Conservation (phyloP, 78 protist genomes). For the Carpediemonas membranifera region DNA sequence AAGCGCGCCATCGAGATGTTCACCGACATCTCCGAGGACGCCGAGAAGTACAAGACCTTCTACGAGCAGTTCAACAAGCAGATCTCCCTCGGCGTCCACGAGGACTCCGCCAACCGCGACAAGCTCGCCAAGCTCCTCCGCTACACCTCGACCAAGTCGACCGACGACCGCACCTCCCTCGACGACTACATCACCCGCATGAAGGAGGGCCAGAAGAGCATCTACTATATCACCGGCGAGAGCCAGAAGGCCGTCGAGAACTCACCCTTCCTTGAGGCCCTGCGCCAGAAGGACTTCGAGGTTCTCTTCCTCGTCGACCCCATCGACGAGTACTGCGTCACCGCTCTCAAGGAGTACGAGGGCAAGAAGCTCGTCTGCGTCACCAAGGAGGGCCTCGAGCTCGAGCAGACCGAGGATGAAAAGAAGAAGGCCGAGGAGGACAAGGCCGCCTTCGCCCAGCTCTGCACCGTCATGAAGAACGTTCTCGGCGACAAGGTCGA, state of each 20-base stretch:
- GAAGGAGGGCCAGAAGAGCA: constrained; percentile 93
- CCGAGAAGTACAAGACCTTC: constrained; percentile 51
- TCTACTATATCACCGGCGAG: constrained; percentile 99
- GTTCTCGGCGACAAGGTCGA: constrained; percentile 96
- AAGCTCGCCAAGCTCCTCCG: constrained; percentile 90
- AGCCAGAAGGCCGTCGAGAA: constrained; percentile 1
- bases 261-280: constrained; percentile 88
- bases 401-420: constrained; percentile 86
- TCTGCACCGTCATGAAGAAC: constrained; percentile 91
- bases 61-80: constrained; percentile 90
- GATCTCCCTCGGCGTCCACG: constrained; percentile 98
- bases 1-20: constrained; percentile 93
- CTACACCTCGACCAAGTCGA: constrained; percentile 76
- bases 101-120: constrained; percentile 86
- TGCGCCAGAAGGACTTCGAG: constrained; percentile 64
- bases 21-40: constrained; percentile 78
- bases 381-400: constrained; percentile 94
- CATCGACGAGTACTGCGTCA: constrained; percentile 95
- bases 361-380: constrained; percentile 59
- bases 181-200: constrained; percentile 93
- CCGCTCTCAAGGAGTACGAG: neutral
- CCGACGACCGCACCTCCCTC: constrained; percentile 83
- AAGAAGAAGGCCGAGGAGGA: constrained; percentile 74
- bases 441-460: constrained; percentile 68
- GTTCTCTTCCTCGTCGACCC: constrained; percentile 97